Evolutionary conservation across 1,284 basidiomycete species (phyloP).

Genomic region (Trichosporon sp.): DNA sequence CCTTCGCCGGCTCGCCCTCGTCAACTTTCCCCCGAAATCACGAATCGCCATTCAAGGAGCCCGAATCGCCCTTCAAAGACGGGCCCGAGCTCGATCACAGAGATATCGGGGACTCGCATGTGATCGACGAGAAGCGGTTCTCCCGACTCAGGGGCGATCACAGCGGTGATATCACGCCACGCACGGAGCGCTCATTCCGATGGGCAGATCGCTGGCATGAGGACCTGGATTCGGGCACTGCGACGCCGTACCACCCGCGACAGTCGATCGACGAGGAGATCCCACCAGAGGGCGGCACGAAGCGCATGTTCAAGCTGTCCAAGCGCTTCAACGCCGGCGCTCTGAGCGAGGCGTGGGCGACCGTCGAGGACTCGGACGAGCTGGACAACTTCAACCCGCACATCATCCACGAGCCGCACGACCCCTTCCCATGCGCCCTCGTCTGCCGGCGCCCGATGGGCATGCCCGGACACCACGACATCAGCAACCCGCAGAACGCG

Average conservation of each 20-base stretch:
- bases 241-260: slow-evolving; percentile 11
- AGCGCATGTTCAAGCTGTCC: slow-evolving; percentile 44
- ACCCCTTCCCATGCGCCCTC: slow-evolving; percentile 66
- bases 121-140: background rate
- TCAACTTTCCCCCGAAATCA: background rate
- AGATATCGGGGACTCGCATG: background rate
- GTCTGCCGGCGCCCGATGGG: slow-evolving; percentile 65
- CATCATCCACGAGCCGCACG: slow-evolving; percentile 57
- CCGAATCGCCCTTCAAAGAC: background rate
- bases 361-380: slow-evolving; percentile 50
- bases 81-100: background rate
- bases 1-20: background rate
- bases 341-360: slow-evolving; percentile 49
- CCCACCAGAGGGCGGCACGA: slow-evolving; percentile 35
- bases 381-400: slow-evolving; percentile 54
- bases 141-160: background rate
- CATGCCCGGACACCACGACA: slow-evolving; percentile 51
- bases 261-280: slow-evolving; percentile 21
- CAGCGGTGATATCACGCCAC: background rate
- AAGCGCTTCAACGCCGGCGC: slow-evolving; percentile 50
- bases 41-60: slow-evolving; percentile 6
- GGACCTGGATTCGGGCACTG: slow-evolving; percentile 8
- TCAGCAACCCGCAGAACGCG: slow-evolving; percentile 63
- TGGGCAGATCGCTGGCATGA: slow-evolving; percentile 3
- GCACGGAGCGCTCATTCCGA: slow-evolving; percentile 1